Evolutionary conservation across 1,284 basidiomycete species (phyloP).

Genomic region (Ceratobasidium sp.): DNA sequence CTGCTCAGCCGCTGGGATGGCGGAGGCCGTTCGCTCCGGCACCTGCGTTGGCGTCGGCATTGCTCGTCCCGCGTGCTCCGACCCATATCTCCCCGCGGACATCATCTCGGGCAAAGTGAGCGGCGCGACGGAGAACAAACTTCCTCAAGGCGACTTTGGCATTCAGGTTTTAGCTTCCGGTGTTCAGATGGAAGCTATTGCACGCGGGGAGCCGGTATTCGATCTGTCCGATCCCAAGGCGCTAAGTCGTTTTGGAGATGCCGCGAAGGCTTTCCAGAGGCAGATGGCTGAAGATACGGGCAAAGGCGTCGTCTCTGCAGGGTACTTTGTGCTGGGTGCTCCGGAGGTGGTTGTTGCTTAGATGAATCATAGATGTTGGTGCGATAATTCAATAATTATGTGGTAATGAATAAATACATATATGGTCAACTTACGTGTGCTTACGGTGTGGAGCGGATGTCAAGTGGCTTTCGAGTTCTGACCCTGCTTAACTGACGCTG

Average conservation of each 20-base stretch:
- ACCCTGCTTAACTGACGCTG: too few species aligned
- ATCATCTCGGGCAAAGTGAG: constrained; percentile 55
- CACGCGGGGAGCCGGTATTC: constrained; percentile 16
- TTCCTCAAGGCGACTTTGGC: neutral
- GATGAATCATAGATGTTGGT: too few species aligned
- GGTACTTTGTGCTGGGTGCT: neutral
- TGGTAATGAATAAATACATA: too few species aligned
- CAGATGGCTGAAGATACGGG: neutral
- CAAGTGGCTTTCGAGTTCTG: too few species aligned
- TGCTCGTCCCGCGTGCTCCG: constrained; percentile 59
- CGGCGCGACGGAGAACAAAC: constrained; percentile 47
- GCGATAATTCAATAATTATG: too few species aligned
- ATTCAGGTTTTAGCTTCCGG: neutral
- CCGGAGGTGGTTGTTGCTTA: too few species aligned
- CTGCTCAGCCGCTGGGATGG: constrained; percentile 58
- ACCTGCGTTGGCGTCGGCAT: constrained; percentile 58
- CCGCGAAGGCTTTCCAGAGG: neutral
- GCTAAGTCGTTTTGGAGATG: neutral
- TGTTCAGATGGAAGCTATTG: constrained; percentile 21
- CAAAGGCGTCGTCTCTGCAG: neutral
- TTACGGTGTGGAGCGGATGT: too few species aligned
- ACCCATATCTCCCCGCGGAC: constrained; percentile 58
- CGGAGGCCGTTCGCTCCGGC: constrained; percentile 52
- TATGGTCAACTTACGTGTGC: too few species aligned
- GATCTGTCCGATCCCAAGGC: constrained; percentile 19